phyloP scores from a whole-genome alignment of 2,329 filamentous ascomycete genomes.

The Alternaria arbusti region DNA sequence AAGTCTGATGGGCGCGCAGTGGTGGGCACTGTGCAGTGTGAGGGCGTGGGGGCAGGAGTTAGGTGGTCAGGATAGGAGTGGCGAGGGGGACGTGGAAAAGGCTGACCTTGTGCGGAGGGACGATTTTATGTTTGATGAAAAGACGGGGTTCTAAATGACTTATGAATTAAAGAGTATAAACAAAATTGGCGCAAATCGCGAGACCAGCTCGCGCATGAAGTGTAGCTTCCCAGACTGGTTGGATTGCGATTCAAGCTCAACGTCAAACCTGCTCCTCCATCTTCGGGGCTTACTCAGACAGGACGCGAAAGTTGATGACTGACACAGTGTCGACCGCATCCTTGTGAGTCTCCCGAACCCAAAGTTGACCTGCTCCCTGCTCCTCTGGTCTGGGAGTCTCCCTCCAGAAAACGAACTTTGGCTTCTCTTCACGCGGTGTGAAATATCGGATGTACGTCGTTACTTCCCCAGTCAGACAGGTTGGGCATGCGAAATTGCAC shows the following conservation, averaged over 20 bases:
- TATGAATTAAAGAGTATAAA: slow-evolving; percentile 10
- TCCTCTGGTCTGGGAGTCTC: background rate
- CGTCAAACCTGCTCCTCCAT: background rate
- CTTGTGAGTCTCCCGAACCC: slow-evolving; percentile 31
- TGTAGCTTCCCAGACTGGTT: background rate
- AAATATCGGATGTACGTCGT: slow-evolving; percentile 42
- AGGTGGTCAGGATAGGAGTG: background rate
- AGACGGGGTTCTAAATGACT: slow-evolving; percentile 13
- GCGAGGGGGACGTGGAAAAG: slow-evolving; percentile 22
- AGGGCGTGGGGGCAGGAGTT: slow-evolving; percentile 34
- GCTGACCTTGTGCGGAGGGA: slow-evolving; percentile 4
- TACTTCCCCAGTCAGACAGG: slow-evolving; percentile 33
- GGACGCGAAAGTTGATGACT: slow-evolving; percentile 30
- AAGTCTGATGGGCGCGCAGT: slow-evolving; percentile 41
- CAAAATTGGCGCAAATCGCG: background rate
- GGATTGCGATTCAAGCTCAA: background rate
- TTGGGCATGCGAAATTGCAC: slow-evolving; percentile 41
- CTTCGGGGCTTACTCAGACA: background rate
- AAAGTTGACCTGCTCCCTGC: slow-evolving; percentile 16
- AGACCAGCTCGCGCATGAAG: background rate
- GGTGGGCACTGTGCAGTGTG: slow-evolving; percentile 41
- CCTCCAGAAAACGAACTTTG: slow-evolving; percentile 34
- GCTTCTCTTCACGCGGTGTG: slow-evolving; percentile 25
- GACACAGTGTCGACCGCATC: slow-evolving; percentile 5
- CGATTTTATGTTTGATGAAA: slow-evolving; percentile 5